Conservation (phyloP, 2,329 filamentous ascomycete species). For the Talaromyces sp. region DNA sequence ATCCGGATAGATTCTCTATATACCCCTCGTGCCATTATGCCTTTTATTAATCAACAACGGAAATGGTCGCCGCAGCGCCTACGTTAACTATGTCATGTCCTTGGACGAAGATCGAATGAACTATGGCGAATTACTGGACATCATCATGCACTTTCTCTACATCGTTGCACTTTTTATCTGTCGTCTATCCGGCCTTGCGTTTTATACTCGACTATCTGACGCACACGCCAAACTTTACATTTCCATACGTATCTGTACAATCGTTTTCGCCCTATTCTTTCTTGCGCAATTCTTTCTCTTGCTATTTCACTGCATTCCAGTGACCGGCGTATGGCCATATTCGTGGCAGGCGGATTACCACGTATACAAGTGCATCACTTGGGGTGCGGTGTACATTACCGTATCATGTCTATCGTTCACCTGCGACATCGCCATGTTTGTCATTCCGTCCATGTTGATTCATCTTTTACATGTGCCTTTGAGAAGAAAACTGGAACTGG, state of each 20-base stretch:
- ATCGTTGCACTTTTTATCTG: constrained; percentile 50
- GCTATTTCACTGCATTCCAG: constrained; percentile 51
- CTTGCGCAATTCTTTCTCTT: constrained; percentile 50
- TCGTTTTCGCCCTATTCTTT: constrained; percentile 32
- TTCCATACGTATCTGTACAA: constrained; percentile 8
- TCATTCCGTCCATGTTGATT: constrained; percentile 50
- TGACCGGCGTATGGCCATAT: constrained; percentile 53
- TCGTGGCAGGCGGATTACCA: constrained; percentile 43
- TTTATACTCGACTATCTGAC: constrained; percentile 49
- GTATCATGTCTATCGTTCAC: constrained; percentile 50
- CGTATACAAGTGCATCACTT: constrained; percentile 47
- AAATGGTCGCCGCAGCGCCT: constrained; percentile 11
- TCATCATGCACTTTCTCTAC: constrained; percentile 52
- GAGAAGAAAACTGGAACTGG: constrained; percentile 48
- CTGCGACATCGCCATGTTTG: constrained; percentile 51
- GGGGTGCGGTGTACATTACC: constrained; percentile 52
- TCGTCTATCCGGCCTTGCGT: constrained; percentile 51
- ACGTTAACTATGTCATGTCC: constrained; percentile 16
- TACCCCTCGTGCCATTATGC: constrained; percentile 13
- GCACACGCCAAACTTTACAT: constrained; percentile 17
- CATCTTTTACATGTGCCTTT: constrained; percentile 44
- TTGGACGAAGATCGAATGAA: constrained; percentile 20
- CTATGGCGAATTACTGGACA: constrained; percentile 48
- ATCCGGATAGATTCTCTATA: constrained; percentile 8
- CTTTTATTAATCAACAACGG: constrained; percentile 13